Evolutionary conservation across 805 yeast species (phyloP).

Genomic region (Cephaloascus albidus): DNA sequence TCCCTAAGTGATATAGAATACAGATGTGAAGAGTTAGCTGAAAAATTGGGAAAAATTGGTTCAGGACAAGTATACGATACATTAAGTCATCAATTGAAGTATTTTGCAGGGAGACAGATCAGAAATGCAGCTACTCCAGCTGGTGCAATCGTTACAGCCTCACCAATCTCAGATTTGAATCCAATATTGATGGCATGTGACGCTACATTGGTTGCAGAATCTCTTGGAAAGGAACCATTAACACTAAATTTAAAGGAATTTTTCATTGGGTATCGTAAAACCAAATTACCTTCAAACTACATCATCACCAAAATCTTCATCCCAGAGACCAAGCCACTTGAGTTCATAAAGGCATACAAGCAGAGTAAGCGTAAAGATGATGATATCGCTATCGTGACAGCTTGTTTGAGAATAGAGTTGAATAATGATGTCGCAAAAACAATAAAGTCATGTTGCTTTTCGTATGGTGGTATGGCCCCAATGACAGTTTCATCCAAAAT

Average conservation of each 20-base stretch:
- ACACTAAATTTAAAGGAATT: slow-evolving; percentile 36
- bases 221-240: slow-evolving; percentile 10
- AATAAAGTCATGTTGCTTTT: slow-evolving; percentile 20
- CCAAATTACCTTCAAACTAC: slow-evolving; percentile 23
- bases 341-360: slow-evolving; percentile 28
- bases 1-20: slow-evolving; percentile 28
- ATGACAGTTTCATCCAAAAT: slow-evolving; percentile 29
- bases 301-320: slow-evolving; percentile 26
- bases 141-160: slow-evolving; percentile 39
- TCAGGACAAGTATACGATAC: slow-evolving; percentile 24
- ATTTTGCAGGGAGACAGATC: slow-evolving; percentile 39
- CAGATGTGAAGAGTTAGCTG: slow-evolving; percentile 17
- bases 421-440: slow-evolving; percentile 7
- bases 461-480: slow-evolving; percentile 41
- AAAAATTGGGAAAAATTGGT: slow-evolving; percentile 9
- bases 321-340: slow-evolving; percentile 26
- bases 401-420: slow-evolving; percentile 21
- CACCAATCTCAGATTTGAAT: slow-evolving; percentile 39
- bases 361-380: slow-evolving; percentile 42
- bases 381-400: slow-evolving; percentile 39
- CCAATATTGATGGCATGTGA: slow-evolving; percentile 34
- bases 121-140: slow-evolving; percentile 42
- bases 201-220: slow-evolving; percentile 25
- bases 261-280: slow-evolving; percentile 33
- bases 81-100: slow-evolving; percentile 29